Base-by-base conservation (phyloP, 495 filamentous ascomycete species). In the Neurospora sp. region DNA sequence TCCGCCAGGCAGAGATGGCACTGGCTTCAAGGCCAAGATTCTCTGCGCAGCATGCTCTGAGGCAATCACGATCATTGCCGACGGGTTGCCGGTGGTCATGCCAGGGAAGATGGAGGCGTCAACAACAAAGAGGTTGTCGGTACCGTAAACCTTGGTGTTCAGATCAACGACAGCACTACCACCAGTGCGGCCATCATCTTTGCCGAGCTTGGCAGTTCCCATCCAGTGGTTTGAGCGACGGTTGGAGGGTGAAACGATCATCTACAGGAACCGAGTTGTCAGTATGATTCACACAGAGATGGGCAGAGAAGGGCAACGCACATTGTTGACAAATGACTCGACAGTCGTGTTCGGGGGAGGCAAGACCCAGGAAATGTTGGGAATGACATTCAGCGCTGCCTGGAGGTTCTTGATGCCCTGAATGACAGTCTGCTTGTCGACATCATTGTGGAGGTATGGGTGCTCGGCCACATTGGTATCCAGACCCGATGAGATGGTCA, bases 211-310 rank as follows among this genome's bases (percentile, higher is more conserved):
- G 71, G 79, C 79, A n/a, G 80, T 80, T 71, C 80, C 74, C 77
- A 92, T 87, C 90, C 91, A 93, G 84, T 93, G 92, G 79, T 91
- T 92, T 72, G 90, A 83, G 44, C 89, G 84, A 39, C 88, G 88
- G 48, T 86, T 86, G n/a, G 87, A 85, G 23, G 88, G 80, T 73
- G 89, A 88, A 62, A 85, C 84, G 37, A 83, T 80, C 41, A 86
- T 83, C 79, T 81, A 35, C 54, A 35, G 12, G 3, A 0, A 69
- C 18, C 10, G 0, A 69, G 0, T 20, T 37, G 38, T 66, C 35
- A 77, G 38, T 20, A 10, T 62, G 2, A 46, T 54, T 42, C 11
- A 44, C 3, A 14, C 14, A 16, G 11, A 8, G 31, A 1, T 62
- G 37, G 20, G 3, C 5, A 20, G 27, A 9, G 11, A 54, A 69